Conservation (phyloP, 768 basidiomycete species). For the Russula sp. region DNA sequence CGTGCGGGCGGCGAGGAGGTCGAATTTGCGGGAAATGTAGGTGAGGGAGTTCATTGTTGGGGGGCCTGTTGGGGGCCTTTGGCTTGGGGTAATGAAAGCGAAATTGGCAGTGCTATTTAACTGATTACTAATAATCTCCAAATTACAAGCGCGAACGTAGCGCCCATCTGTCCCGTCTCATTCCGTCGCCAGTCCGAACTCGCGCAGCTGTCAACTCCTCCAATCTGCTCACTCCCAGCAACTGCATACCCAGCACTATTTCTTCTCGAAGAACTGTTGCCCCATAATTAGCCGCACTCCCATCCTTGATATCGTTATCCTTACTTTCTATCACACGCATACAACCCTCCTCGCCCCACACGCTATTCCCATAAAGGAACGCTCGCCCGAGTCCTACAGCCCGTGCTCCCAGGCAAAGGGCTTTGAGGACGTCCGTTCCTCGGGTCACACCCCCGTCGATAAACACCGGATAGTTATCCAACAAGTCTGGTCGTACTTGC, state of each 20-base stretch:
- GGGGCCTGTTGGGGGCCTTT: not conserved
- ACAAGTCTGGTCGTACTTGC: slow-evolving; percentile 42
- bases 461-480: slow-evolving; percentile 42
- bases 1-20: slow-evolving; percentile 62
- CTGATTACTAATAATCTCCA: not conserved
- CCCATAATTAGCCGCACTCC: not conserved
- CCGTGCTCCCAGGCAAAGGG: slow-evolving; percentile 48
- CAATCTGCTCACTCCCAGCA: slow-evolving; percentile 43
- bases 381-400: slow-evolving; percentile 47
- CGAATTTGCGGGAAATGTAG: slow-evolving; percentile 79
- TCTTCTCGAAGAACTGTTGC: slow-evolving; percentile 42
- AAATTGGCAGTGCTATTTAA: not conserved
- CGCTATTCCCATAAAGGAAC: slow-evolving; percentile 43
- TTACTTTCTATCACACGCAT: slow-evolving; percentile 34
- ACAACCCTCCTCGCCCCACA: slow-evolving; percentile 39
- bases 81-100: not conserved
- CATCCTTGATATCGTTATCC: not conserved
- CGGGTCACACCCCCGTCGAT: slow-evolving; percentile 48
- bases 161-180: not conserved
- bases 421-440: slow-evolving; percentile 50
- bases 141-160: slow-evolving; percentile 9
- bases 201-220: slow-evolving; percentile 41
- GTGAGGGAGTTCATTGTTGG: slow-evolving; percentile 73
- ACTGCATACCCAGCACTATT: slow-evolving; percentile 42
- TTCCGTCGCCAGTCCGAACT: slow-evolving; percentile 34